Base-by-base conservation (phyloP, 805 yeast genomes). In the Ogataea populi-albae region DNA sequence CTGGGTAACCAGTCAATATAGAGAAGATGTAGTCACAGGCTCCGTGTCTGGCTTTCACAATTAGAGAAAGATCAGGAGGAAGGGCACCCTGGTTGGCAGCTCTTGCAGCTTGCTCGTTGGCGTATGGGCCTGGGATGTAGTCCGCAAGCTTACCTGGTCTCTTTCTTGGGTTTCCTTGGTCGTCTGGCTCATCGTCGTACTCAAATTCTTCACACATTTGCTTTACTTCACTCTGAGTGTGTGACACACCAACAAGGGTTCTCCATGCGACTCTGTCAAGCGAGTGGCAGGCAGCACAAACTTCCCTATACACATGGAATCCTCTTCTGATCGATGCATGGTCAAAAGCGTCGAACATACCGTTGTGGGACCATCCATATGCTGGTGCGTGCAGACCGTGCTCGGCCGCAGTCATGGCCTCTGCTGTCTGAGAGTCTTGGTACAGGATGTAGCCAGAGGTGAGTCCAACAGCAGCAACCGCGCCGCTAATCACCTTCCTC, bases 11-110 rank as follows among this genome's bases (percentile, higher is more conserved):
- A 45, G 98, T 93, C 67, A 93, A 81, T 60, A 93, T 71, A 20
- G 97, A 69, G 67, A 93, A 93, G 64, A 93, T 84, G 70, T 93
- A 93, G 66, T 93, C 98, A 62, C 85, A 76, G 52, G 87, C 97
- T 64, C 98, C 97, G 71, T 93, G 98, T 77, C 98, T 86, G 52
- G 98, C 98, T 79, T 91, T 91, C 66, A 91, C 94, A 59, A 93
- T 87, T 66, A 93, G 76, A 25, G 97, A 88, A 62, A 93, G 79
- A 73, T 93, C 98, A 43, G 98, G 98, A 47, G 98, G 98, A 51
- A 85, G 76, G 46, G 98, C 97, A 69, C 98, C 98, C 73, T 87
- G 96, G 77, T 93, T 93, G 47, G 96, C 97, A 51, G 98, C 96
- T 75, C 98, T 86, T 32, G 98, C 98, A 48, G 98, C 98, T 73